A percentile compares a stretch with the other conserved stretches of the same genome.
Conservation (phyloP, 768 basidiomycete species). For the Hemileccinum rubropunctum region DNA sequence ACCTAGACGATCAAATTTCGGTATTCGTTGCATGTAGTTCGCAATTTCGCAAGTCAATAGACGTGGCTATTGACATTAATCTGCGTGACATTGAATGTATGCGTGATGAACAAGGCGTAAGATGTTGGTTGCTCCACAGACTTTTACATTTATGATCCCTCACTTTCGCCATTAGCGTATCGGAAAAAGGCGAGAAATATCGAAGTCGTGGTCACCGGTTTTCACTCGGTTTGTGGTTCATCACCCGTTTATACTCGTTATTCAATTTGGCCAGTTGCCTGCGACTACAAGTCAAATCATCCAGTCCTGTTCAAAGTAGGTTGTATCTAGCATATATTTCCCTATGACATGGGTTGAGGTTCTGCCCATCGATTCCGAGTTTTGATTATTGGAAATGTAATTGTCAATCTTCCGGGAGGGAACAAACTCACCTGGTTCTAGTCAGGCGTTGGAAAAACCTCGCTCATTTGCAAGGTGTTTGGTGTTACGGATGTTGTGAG, state of each 20-base stretch:
- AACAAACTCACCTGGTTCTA: not conserved
- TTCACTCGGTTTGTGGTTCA: not conserved
- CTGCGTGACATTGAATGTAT: not conserved
- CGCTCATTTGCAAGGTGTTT: conserved; percentile 11
- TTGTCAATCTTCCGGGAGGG: not conserved
- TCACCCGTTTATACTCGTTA: not conserved
- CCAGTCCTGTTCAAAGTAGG: conserved; percentile 11
- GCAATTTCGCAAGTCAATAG: not conserved
- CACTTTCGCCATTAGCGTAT: conserved; percentile 3
- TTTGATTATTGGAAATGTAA: conserved; percentile 17
- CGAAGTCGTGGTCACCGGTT: conserved; percentile 7
- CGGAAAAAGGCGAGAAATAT: conserved; percentile 6
- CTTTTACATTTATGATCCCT: not conserved
- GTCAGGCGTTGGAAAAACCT: conserved; percentile 16
- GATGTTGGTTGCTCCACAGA: conserved; percentile 5
- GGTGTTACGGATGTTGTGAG: conserved; percentile 13
- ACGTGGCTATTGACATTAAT: not conserved
- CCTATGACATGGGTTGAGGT: too few species aligned
- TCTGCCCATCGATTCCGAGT: conserved; percentile 7
- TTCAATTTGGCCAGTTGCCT: conserved; percentile 4
- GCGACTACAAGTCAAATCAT: conserved; percentile 9
- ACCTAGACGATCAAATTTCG: not conserved
- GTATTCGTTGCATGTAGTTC: conserved; percentile 1
- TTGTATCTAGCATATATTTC: not conserved
- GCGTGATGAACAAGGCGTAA: not conserved